These are phyloP conservation scores for Diaporthe longicolla DNA, from an alignment of 2,329 filamentous ascomycete species.

Conservation along the genomic window DNA sequence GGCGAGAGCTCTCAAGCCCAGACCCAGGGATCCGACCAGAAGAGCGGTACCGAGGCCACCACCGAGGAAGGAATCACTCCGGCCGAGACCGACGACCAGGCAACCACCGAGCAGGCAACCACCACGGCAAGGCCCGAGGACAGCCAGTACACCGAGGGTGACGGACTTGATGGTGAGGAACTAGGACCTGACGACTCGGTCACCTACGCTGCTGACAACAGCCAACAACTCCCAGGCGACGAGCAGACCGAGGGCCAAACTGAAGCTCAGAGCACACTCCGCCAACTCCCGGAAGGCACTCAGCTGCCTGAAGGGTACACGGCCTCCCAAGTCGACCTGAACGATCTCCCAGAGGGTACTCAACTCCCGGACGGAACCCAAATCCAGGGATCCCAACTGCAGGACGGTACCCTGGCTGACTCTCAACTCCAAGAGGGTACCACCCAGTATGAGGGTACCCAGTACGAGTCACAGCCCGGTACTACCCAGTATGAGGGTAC, in stretches of 20 bases:
- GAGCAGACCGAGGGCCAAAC: constrained; percentile 20
- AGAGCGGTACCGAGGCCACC: constrained; percentile 32
- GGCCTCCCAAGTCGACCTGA: neutral
- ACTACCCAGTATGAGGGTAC: constrained; percentile 36
- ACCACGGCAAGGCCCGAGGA: constrained; percentile 40
- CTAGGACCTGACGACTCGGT: constrained; percentile 41
- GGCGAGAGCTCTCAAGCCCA: constrained; percentile 32
- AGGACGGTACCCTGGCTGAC: constrained; percentile 11
- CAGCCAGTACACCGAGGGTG: constrained; percentile 20
- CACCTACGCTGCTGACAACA: constrained; percentile 43
- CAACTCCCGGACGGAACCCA: constrained; percentile 16
- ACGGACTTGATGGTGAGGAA: constrained; percentile 34
- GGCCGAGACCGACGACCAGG: constrained; percentile 41
- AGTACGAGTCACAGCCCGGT: neutral
- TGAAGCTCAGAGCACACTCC: constrained; percentile 1
- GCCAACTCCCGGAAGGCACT: constrained; percentile 1
- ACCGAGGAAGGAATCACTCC: constrained; percentile 36
- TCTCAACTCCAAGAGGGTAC: neutral
- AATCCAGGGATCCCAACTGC: constrained; percentile 24
- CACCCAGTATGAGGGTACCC: constrained; percentile 21
- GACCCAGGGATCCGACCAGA: constrained; percentile 28
- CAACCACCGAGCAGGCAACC: constrained; percentile 40
- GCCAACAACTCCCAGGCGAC: constrained; percentile 26
- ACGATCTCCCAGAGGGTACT: constrained; percentile 23
- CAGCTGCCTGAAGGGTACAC: constrained; percentile 26